Evolutionary conservation across 495 filamentous ascomycete genomes (phyloP).

Genomic region (Lepraria neglecta): DNA sequence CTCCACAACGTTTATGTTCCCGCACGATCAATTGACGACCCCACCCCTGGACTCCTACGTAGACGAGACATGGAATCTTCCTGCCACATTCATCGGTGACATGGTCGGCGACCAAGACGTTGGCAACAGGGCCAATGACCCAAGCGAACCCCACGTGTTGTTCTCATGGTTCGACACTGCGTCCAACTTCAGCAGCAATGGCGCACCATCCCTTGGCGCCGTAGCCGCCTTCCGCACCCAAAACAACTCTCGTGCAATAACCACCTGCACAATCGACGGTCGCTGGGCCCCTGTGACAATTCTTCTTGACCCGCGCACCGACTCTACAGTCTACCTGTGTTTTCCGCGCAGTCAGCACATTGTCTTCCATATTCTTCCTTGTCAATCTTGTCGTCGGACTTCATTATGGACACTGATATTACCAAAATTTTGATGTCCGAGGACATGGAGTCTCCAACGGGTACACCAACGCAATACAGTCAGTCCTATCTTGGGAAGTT

Average conservation of each 20-base stretch:
- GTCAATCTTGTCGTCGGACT: too few species aligned
- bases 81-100: conserved; percentile 14
- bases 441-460: too few species aligned
- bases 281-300: conserved; percentile 18
- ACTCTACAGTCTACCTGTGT: too few species aligned
- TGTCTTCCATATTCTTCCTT: too few species aligned
- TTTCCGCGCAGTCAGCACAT: too few species aligned
- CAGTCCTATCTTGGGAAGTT: too few species aligned
- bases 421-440: too few species aligned
- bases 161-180: conserved; percentile 21
- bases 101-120: conserved; percentile 10
- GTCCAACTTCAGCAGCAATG: conserved; percentile 13
- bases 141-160: conserved; percentile 1
- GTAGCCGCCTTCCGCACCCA: conserved; percentile 1
- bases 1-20: conserved; percentile 11
- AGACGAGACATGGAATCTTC: conserved; percentile 14
- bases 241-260: background rate
- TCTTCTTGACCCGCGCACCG: conserved; percentile 23
- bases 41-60: conserved; percentile 16
- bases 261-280: conserved; percentile 20
- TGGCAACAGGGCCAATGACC: background rate
- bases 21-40: conserved; percentile 19
- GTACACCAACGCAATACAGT: too few species aligned
- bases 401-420: too few species aligned
- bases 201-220: conserved; percentile 18